These are phyloP conservation scores for Tetrahymena thermophila DNA, from an alignment of 73 alveolate species.

Conservation along the genomic window DNA sequence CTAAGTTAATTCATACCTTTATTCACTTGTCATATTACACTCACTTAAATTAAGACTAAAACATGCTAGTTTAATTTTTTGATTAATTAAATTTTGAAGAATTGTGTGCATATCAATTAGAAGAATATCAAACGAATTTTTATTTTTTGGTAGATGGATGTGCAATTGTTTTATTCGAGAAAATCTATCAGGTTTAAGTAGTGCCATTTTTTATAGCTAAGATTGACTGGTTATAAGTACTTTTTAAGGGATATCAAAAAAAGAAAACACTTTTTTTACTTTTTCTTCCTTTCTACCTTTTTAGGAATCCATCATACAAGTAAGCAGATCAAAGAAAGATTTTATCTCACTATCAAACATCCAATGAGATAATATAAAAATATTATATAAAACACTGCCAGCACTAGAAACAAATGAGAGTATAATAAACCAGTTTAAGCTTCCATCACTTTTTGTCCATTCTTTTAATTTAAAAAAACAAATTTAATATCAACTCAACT, in stretches of 20 bases:
- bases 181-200: background rate
- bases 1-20: background rate
- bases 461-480: background rate
- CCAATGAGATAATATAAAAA: background rate
- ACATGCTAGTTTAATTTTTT: background rate
- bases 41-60: background rate
- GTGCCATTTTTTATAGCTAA: background rate
- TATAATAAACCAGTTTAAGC: background rate
- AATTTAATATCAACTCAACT: too few species aligned
- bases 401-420: background rate
- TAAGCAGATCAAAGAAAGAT: background rate
- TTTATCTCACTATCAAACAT: background rate
- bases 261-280: background rate
- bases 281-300: background rate
- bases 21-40: background rate
- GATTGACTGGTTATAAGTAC: background rate
- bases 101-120: background rate
- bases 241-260: background rate
- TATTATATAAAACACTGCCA: background rate
- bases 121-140: background rate
- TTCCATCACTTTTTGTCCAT: background rate
- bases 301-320: background rate
- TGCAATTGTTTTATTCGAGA: background rate
- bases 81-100: background rate
- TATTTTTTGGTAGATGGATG: background rate